Conservation (phyloP, 257 asterid genomes). For the Salvia rosmarinus region DNA sequence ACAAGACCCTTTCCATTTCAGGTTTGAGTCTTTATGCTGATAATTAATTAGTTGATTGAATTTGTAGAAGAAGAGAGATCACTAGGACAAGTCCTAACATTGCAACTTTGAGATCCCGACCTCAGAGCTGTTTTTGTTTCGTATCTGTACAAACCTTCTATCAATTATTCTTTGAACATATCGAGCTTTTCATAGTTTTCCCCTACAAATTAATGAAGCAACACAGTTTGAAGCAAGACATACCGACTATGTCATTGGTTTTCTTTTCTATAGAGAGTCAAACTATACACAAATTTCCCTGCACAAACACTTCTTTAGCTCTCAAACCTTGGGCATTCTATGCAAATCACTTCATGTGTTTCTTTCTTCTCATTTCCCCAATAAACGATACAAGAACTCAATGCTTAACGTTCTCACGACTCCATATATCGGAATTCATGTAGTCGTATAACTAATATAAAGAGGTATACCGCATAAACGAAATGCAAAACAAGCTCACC, state of each 20-base stretch:
- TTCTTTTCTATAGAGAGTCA: not conserved
- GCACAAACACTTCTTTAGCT: not conserved
- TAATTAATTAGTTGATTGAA: too few species aligned
- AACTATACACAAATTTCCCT: not conserved
- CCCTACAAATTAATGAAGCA: not conserved
- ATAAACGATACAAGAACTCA: not conserved
- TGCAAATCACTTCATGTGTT: not conserved
- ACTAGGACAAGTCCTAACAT: not conserved
- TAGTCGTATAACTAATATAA: not conserved
- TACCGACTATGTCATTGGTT: not conserved
- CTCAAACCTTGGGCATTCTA: slow-evolving; percentile 9
- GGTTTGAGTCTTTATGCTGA: too few species aligned
- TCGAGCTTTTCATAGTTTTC: not conserved
- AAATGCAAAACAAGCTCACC: slow-evolving; percentile 50
- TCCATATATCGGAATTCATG: not conserved
- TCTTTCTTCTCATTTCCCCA: not conserved
- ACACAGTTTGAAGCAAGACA: too few species aligned
- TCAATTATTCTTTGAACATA: slow-evolving; percentile 9
- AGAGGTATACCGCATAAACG: not conserved
- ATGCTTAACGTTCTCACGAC: not conserved
- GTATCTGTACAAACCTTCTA: not conserved
- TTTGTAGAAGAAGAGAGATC: not conserved
- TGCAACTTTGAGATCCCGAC: not conserved
- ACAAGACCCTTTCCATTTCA: too few species aligned
- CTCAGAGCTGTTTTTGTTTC: too few species aligned